A percentile compares a stretch with the other conserved stretches of the same genome.
These are phyloP conservation scores for Austroboletus eburneus DNA, from an alignment of 768 basidiomycete genomes.

Conservation along the genomic window DNA sequence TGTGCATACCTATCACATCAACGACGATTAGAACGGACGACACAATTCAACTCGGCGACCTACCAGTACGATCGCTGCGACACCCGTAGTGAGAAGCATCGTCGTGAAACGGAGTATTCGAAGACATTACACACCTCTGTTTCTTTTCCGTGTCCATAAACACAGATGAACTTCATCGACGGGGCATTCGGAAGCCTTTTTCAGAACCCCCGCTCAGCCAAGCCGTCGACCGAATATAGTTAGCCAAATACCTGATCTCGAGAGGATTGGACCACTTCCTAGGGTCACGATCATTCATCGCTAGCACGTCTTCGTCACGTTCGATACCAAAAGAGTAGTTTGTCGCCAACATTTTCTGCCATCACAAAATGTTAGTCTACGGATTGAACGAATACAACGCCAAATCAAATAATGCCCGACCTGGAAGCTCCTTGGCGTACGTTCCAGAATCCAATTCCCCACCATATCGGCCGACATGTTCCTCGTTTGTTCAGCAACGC, in stretches of 20 bases:
- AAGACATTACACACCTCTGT: conserved; percentile 62
- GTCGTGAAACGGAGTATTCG: too few species aligned
- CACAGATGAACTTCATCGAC: conserved; percentile 86
- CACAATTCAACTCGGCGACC: conserved; percentile 11
- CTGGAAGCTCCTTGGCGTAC: conserved; percentile 82
- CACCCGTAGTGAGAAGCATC: background rate
- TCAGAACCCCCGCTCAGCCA: background rate
- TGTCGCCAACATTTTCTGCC: conserved; percentile 65
- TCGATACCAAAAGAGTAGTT: conserved; percentile 94
- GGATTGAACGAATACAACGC: background rate
- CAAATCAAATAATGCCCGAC: conserved; percentile 31
- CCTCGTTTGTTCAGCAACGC: conserved; percentile 19
- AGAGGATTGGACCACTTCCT: conserved; percentile 92
- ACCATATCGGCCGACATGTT: conserved; percentile 83
- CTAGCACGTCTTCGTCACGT: conserved; percentile 58
- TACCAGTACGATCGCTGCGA: conserved; percentile 81
- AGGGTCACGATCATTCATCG: conserved; percentile 65
- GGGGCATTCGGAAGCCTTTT: conserved; percentile 81
- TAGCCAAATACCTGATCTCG: conserved; percentile 55
- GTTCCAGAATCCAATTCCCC: conserved; percentile 73
- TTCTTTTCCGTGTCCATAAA: conserved; percentile 94
- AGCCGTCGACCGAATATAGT: background rate
- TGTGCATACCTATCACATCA: conserved; percentile 59
- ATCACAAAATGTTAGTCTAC: background rate
- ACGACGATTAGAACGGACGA: background rate